A percentile compares a stretch with the other conserved stretches of the same genome.
Evolutionary conservation across 2,329 filamentous ascomycete genomes (phyloP).

Genomic region (Myriosclerotinia scirpicola): DNA sequence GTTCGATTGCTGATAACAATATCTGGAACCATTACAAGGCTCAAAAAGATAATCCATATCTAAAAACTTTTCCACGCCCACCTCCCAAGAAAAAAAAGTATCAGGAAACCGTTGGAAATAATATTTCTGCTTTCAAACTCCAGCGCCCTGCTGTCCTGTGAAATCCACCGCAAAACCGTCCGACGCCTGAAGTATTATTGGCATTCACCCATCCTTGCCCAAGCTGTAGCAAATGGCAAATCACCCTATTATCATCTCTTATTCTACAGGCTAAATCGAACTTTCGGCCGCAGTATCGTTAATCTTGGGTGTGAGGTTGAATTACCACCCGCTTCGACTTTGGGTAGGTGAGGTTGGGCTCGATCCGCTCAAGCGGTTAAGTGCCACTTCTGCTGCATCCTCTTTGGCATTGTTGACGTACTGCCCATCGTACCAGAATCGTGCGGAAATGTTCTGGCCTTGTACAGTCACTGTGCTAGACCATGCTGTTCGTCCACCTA

Average conservation of each 20-base stretch:
- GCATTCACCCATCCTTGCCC: constrained; percentile 39
- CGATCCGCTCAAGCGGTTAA: constrained; percentile 54
- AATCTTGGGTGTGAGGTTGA: constrained; percentile 27
- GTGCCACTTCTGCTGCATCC: constrained; percentile 83
- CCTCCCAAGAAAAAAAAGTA: constrained; percentile 23
- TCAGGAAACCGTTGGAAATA: constrained; percentile 7
- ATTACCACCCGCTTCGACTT: constrained; percentile 43
- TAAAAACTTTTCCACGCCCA: constrained; percentile 24
- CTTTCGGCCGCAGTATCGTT: constrained; percentile 23
- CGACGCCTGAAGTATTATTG: constrained; percentile 37
- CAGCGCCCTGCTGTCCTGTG: constrained; percentile 36
- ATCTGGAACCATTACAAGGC: constrained; percentile 12
- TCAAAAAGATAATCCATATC: constrained; percentile 20
- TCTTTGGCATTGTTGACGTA: constrained; percentile 86
- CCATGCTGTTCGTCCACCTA: constrained; percentile 89
- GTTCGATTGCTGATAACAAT: constrained; percentile 13
- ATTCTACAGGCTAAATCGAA: constrained; percentile 38
- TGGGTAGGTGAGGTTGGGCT: constrained; percentile 46
- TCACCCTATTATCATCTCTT: constrained; percentile 31
- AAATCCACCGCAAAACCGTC: constrained; percentile 34
- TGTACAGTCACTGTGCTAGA: constrained; percentile 75
- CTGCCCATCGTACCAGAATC: constrained; percentile 90
- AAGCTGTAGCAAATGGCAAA: constrained; percentile 32
- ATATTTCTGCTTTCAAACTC: constrained; percentile 27
- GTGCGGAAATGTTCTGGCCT: constrained; percentile 64